A percentile compares a stretch with the other conserved stretches of the same genome.
Evolutionary conservation across 306 rosid genomes (phyloP).

Genomic region (Prinsepia uniflora): DNA sequence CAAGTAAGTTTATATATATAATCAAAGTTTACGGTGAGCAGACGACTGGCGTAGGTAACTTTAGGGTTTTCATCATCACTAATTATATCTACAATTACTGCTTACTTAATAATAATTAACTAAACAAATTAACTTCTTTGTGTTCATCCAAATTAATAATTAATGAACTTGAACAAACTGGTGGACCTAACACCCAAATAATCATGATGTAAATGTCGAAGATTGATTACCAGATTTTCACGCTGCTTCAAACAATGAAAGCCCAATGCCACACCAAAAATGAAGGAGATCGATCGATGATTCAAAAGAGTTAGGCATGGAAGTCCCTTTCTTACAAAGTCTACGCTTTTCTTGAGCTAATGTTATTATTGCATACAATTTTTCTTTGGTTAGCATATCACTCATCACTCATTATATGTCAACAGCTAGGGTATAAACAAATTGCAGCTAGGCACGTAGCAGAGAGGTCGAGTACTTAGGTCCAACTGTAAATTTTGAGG

Average conservation of each 20-base stretch:
- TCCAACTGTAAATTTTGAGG: too few relatives aligned
- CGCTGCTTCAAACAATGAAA: constrained; percentile 22
- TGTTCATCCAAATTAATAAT: background rate
- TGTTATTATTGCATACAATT: constrained; percentile 5
- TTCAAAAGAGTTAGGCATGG: background rate
- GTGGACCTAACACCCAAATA: constrained; percentile 12
- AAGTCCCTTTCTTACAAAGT: background rate
- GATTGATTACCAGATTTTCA: constrained; percentile 26
- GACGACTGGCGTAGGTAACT: background rate
- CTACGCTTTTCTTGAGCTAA: background rate
- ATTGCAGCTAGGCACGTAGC: too few relatives aligned
- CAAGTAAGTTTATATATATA: background rate
- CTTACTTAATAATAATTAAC: background rate
- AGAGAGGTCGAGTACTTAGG: too few relatives aligned
- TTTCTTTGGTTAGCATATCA: background rate
- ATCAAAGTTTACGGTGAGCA: constrained; percentile 3
- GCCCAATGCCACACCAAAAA: background rate
- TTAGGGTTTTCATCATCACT: background rate
- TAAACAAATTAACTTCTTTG: too few relatives aligned
- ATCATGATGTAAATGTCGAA: background rate
- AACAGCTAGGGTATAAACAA: background rate
- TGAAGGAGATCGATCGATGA: background rate
- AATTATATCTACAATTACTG: constrained; percentile 1
- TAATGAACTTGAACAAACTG: background rate
- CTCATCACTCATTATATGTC: constrained; percentile 11